Percentiles rank a stretch among this genome's conserved stretches.
Evolutionary conservation across 441 rosid genomes (phyloP).

Genomic region (Gossypium gossypioides): DNA sequence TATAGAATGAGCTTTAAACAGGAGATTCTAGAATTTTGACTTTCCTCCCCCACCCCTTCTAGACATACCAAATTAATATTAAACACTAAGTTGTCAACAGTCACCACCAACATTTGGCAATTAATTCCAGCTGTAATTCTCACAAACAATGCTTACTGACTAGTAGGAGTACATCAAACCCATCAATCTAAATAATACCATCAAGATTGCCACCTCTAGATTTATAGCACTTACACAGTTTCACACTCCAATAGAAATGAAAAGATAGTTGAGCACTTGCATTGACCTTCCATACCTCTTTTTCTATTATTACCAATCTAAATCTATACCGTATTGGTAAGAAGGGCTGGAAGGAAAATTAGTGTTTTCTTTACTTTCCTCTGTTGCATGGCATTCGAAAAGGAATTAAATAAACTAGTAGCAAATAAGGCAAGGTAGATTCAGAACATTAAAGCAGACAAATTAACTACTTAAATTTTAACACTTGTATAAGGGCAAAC

Average conservation of each 20-base stretch:
- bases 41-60: neutral
- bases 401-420: constrained; percentile 4
- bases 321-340: neutral
- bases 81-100: neutral
- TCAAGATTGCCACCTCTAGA: neutral
- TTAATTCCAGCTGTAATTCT: neutral
- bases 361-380: neutral
- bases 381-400: neutral
- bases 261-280: neutral
- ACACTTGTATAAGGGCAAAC: neutral
- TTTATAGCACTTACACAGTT: neutral
- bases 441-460: constrained; percentile 12
- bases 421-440: neutral
- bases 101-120: neutral
- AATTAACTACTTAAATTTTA: neutral
- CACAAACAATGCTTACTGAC: neutral
- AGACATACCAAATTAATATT: constrained; percentile 1
- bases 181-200: neutral
- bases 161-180: neutral
- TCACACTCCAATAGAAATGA: neutral
- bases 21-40: neutral
- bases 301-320: neutral
- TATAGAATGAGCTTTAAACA: neutral
- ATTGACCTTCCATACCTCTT: neutral
- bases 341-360: neutral